These are phyloP conservation scores for Phtheirospermum japonicum DNA, from an alignment of 257 asterid species.

Conservation along the genomic window DNA sequence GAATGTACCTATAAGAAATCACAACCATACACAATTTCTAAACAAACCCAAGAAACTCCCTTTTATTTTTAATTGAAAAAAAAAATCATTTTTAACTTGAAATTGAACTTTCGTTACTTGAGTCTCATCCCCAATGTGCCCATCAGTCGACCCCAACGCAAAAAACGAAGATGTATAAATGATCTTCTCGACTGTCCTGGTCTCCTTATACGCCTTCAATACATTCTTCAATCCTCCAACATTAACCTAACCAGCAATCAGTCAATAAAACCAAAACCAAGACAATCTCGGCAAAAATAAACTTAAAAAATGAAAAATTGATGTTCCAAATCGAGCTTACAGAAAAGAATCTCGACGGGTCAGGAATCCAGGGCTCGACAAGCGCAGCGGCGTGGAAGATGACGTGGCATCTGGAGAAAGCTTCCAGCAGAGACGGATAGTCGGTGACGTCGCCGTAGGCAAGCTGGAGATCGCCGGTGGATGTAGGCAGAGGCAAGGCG, in stretches of 20 bases:
- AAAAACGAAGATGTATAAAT: conserved; percentile 88
- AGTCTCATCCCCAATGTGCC: conserved; percentile 70
- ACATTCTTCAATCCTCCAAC: conserved; percentile 90
- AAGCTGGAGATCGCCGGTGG: conserved; percentile 46
- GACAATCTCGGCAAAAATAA: background rate
- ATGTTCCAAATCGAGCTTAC: conserved; percentile 34
- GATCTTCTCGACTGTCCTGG: conserved; percentile 58
- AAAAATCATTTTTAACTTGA: background rate
- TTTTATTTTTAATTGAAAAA: background rate
- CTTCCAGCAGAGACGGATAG: conserved; percentile 63
- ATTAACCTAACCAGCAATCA: conserved; percentile 52
- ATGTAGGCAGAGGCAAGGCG: conserved; percentile 47
- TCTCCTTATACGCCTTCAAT: conserved; percentile 60
- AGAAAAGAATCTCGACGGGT: conserved; percentile 54
- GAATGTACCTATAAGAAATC: conserved; percentile 50
- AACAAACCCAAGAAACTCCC: conserved; percentile 11
- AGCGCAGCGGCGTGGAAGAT: conserved; percentile 89
- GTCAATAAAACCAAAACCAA: conserved; percentile 4
- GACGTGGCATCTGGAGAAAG: conserved; percentile 72
- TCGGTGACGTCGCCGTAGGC: conserved; percentile 88
- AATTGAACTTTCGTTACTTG: conserved; percentile 42
- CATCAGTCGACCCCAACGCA: conserved; percentile 89
- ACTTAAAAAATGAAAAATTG: background rate
- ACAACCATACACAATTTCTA: background rate
- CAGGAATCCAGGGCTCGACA: conserved; percentile 96